A percentile compares a stretch with the other conserved stretches of the same genome.
phyloP scores from a whole-genome alignment of 768 basidiomycete species.

The Mycena leptocephala region DNA sequence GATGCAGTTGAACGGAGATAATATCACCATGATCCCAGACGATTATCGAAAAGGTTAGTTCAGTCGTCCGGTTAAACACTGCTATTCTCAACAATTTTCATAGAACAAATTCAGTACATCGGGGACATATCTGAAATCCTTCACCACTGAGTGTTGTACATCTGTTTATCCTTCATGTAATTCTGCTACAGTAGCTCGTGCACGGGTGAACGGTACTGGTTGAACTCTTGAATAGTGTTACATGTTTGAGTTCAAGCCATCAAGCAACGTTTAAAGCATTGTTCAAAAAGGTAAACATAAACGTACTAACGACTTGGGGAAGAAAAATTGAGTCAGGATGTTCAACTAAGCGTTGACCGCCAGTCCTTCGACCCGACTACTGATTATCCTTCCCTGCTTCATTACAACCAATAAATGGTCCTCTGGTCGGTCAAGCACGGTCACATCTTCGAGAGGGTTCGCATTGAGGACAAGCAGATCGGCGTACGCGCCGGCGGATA shows the following conservation, averaged over 20 bases:
- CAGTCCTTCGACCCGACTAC: conserved; percentile 41
- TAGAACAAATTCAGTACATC: conserved; percentile 10
- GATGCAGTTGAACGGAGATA: conserved; percentile 55
- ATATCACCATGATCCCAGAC: conserved; percentile 54
- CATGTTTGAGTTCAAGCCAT: no score
- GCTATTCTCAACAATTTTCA: neutral
- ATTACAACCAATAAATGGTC: conserved; percentile 54
- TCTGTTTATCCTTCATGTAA: no score
- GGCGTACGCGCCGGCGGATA: conserved; percentile 54
- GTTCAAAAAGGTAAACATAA: no score
- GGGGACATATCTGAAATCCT: neutral
- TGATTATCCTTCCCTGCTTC: conserved; percentile 52
- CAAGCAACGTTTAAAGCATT: no score
- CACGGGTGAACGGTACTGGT: no score
- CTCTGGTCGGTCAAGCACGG: conserved; percentile 59
- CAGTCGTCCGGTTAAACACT: neutral
- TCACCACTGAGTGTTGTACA: conserved; percentile 9
- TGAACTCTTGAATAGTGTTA: no score
- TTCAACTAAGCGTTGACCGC: conserved; percentile 17
- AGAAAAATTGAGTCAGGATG: no score
- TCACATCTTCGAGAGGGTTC: conserved; percentile 61
- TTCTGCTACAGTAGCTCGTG: no score
- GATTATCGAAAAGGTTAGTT: conserved; percentile 47
- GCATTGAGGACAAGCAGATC: conserved; percentile 58
- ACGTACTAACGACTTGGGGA: no score